phyloP scores from a whole-genome alignment of 805 yeast species.

The Kluyveromyces wickerhamii region DNA sequence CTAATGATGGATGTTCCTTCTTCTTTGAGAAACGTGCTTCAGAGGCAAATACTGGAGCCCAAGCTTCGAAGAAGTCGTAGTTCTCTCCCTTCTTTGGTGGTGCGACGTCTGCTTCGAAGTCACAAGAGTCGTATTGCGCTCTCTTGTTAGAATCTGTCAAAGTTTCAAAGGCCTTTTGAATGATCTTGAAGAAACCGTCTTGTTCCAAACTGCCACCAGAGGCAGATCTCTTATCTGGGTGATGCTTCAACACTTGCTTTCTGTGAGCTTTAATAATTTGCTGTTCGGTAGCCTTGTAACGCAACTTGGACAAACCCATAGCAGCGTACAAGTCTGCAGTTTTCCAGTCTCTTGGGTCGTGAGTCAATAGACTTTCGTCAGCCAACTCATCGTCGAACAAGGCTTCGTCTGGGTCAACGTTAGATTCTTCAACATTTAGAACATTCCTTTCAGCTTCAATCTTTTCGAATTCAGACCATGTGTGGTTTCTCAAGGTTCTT shows the following conservation, averaged over 20 bases:
- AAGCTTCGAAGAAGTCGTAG: conserved; percentile 83
- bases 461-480: conserved; percentile 96
- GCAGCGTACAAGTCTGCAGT: conserved; percentile 93
- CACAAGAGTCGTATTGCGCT: conserved; percentile 93
- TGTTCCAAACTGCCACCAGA: conserved; percentile 74
- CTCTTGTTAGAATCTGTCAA: conserved; percentile 80
- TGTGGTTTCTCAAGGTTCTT: conserved; percentile 91
- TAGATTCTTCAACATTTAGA: conserved; percentile 53
- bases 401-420: conserved; percentile 48
- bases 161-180: conserved; percentile 92
- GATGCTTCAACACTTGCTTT: conserved; percentile 91
- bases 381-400: conserved; percentile 51
- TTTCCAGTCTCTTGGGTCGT: conserved; percentile 99
- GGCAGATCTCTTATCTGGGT: conserved; percentile 97
- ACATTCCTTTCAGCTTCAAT: conserved; percentile 88
- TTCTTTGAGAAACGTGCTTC: conserved; percentile 90
- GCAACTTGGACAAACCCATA: conserved; percentile 82
- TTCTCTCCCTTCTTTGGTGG: conserved; percentile 61
- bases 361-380: conserved; percentile 68
- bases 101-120: conserved; percentile 72
- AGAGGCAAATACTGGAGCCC: conserved; percentile 85
- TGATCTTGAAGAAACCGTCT: conserved; percentile 96
- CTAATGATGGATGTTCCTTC: conserved; percentile 82
- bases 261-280: conserved; percentile 96
- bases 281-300: conserved; percentile 85